Evolutionary conservation across 1,284 basidiomycete genomes (phyloP).

Genomic region (Afroboletus lepidellus): DNA sequence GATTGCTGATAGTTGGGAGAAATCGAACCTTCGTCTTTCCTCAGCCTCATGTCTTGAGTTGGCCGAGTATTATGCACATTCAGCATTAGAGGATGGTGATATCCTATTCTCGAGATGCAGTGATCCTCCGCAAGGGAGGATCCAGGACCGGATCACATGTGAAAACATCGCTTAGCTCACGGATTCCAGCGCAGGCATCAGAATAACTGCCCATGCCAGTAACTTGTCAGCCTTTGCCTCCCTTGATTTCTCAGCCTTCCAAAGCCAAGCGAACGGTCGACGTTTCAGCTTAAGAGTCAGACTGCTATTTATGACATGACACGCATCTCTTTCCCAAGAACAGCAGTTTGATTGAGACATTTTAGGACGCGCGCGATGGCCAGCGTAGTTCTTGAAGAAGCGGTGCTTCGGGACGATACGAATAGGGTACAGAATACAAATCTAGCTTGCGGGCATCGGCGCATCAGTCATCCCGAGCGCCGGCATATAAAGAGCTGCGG

Average conservation of each 20-base stretch:
- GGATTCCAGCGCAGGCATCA: no score
- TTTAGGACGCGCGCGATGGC: not conserved
- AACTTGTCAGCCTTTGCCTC: no score
- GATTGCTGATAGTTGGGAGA: no score
- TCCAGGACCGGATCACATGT: no score
- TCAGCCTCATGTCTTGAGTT: no score
- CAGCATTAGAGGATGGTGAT: no score
- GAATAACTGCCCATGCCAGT: no score
- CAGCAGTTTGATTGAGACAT: not conserved
- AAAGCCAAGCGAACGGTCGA: not conserved
- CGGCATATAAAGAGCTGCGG: not conserved
- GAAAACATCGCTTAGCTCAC: no score
- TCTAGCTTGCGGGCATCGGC: not conserved
- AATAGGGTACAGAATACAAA: not conserved
- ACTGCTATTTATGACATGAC: not conserved
- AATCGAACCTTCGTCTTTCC: no score
- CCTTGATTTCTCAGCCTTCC: not conserved
- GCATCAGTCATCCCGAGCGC: not conserved
- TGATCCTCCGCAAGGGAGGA: no score
- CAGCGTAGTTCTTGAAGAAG: not conserved
- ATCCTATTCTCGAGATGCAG: no score
- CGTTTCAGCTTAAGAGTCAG: not conserved
- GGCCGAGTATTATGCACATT: no score
- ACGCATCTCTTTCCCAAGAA: not conserved
- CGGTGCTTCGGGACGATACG: not conserved